phyloP scores from a whole-genome alignment of 2,329 filamentous ascomycete species.

The Catunica adiposa region DNA sequence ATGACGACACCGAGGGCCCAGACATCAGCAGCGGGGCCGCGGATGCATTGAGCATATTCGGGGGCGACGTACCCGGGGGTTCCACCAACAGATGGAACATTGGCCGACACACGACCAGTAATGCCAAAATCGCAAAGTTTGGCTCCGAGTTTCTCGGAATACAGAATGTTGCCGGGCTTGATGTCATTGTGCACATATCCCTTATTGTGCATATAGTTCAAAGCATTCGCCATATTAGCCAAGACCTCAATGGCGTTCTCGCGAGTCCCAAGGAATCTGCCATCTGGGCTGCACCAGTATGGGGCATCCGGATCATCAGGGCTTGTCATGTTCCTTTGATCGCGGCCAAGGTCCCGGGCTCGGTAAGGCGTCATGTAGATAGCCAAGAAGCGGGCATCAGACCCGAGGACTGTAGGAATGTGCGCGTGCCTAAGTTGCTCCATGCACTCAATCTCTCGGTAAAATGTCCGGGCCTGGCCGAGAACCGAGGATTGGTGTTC shows the following conservation, averaged over 20 bases:
- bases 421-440: constrained; percentile 38
- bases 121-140: constrained; percentile 46
- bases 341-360: constrained; percentile 31
- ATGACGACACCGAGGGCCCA: constrained; percentile 45
- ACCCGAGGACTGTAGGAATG: constrained; percentile 41
- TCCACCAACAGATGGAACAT: constrained; percentile 32
- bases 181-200: constrained; percentile 44
- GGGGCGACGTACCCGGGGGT: constrained; percentile 47
- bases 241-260: constrained; percentile 36
- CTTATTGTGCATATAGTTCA: constrained; percentile 39
- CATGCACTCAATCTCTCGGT: constrained; percentile 40
- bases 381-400: constrained; percentile 42
- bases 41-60: constrained; percentile 38
- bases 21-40: constrained; percentile 39
- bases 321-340: constrained; percentile 30
- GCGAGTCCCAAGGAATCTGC: constrained; percentile 34
- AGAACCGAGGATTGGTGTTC: constrained; percentile 21
- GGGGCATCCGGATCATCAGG: constrained; percentile 18
- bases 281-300: constrained; percentile 15
- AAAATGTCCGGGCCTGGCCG: constrained; percentile 42
- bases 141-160: constrained; percentile 39
- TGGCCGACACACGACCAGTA: constrained; percentile 30
- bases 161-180: constrained; percentile 45
- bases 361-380: constrained; percentile 47
- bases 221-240: constrained; percentile 35